These are phyloP conservation scores for Nidula microcarpa DNA, from an alignment of 768 basidiomycete species.

Conservation along the genomic window DNA sequence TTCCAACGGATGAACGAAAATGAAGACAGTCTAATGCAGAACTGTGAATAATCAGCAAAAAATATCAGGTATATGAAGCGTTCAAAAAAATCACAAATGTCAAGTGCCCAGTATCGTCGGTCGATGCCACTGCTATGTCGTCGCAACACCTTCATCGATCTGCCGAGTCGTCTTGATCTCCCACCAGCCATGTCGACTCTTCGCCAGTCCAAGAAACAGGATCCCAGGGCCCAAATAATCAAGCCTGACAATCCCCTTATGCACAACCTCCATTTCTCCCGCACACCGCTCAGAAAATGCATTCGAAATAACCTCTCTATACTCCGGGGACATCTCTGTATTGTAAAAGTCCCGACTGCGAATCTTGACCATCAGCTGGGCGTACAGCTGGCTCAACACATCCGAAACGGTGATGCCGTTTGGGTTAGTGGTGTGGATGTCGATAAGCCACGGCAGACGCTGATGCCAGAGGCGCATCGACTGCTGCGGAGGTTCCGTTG, in stretches of 20 bases:
- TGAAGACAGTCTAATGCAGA: no score
- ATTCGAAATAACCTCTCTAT: conserved; percentile 33
- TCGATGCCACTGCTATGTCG: no score
- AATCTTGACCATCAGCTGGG: conserved; percentile 32
- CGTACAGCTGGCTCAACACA: conserved; percentile 39
- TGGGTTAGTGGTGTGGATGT: conserved; percentile 33
- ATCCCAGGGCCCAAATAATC: conserved; percentile 47
- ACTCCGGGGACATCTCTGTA: conserved; percentile 33
- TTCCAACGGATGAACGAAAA: no score
- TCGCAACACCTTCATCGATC: background rate
- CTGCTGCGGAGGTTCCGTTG: conserved; percentile 42
- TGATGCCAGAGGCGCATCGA: conserved; percentile 45
- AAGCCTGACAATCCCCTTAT: conserved; percentile 38
- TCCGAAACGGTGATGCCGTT: conserved; percentile 48
- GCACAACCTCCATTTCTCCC: conserved; percentile 19
- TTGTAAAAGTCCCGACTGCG: conserved; percentile 43
- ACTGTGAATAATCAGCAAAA: no score
- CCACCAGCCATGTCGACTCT: conserved; percentile 21
- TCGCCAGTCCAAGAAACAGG: conserved; percentile 28
- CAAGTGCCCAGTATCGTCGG: no score
- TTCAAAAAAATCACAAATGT: no score
- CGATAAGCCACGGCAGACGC: conserved; percentile 52
- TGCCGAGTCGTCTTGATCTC: conserved; percentile 22
- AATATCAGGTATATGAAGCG: no score
- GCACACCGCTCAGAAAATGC: conserved; percentile 37